Evolutionary conservation across 2,329 filamentous ascomycete species (phyloP).

Genomic region (Ophiosphaerella herpotricha): DNA sequence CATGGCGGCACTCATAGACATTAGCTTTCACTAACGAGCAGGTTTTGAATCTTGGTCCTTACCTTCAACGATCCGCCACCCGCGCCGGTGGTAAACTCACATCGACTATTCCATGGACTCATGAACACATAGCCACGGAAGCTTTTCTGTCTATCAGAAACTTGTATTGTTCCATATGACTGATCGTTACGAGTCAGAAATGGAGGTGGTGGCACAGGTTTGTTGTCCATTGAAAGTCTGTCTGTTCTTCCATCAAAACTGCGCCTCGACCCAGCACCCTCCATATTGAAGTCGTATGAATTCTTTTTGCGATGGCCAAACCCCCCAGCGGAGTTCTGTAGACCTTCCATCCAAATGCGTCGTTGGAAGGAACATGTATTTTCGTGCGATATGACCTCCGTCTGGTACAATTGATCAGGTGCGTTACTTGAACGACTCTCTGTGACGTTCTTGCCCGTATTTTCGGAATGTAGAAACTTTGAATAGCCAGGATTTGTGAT

Average conservation of each 20-base stretch:
- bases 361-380: slow-evolving; percentile 47
- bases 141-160: slow-evolving; percentile 55
- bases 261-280: slow-evolving; percentile 26
- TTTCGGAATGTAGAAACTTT: slow-evolving; percentile 54
- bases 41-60: not conserved
- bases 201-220: slow-evolving; percentile 16
- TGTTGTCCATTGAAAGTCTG: slow-evolving; percentile 16
- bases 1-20: slow-evolving; percentile 64
- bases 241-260: slow-evolving; percentile 21
- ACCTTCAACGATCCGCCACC: slow-evolving; percentile 72
- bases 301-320: slow-evolving; percentile 48
- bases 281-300: slow-evolving; percentile 35
- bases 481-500: slow-evolving; percentile 64
- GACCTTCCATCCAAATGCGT: slow-evolving; percentile 55
- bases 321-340: slow-evolving; percentile 43
- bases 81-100: slow-evolving; percentile 80
- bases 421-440: slow-evolving; percentile 19
- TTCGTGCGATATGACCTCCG: not conserved
- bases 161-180: slow-evolving; percentile 31
- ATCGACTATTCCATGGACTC: slow-evolving; percentile 85
- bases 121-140: slow-evolving; percentile 73
- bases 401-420: slow-evolving; percentile 14
- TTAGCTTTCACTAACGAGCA: slow-evolving; percentile 8
- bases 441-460: slow-evolving; percentile 16
- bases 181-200: slow-evolving; percentile 32